phyloP scores from a whole-genome alignment of 2,329 filamentous ascomycete genomes.

The Clonostachys rhizophaga region DNA sequence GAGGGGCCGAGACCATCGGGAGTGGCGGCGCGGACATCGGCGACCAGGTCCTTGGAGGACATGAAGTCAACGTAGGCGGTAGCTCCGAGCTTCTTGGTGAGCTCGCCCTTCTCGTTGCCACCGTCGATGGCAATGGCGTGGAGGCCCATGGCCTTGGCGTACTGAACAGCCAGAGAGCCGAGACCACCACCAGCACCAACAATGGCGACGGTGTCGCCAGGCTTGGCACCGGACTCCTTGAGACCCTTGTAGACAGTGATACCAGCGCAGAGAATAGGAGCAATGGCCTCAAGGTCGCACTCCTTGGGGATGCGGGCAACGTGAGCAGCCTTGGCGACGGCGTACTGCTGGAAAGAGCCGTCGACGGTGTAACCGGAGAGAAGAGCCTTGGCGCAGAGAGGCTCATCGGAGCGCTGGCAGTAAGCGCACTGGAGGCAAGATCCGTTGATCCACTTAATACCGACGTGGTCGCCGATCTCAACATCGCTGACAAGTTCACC shows the following conservation, averaged over 20 bases:
- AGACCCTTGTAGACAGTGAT: slow-evolving; percentile 90
- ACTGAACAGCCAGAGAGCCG: slow-evolving; percentile 75
- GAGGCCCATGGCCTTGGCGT: slow-evolving; percentile 87
- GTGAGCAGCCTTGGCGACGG: slow-evolving; percentile 80
- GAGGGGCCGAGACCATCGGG: slow-evolving; percentile 79
- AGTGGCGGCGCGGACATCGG: slow-evolving; percentile 78
- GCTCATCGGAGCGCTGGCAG: slow-evolving; percentile 78
- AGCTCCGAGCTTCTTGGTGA: slow-evolving; percentile 68
- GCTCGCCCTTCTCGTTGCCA: slow-evolving; percentile 73
- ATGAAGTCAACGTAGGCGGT: slow-evolving; percentile 75
- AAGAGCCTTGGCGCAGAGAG: slow-evolving; percentile 69
- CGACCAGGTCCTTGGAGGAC: slow-evolving; percentile 70
- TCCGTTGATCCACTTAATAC: slow-evolving; percentile 92
- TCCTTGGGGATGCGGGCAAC: slow-evolving; percentile 78
- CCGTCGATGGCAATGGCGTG: slow-evolving; percentile 77
- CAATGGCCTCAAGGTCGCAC: slow-evolving; percentile 68
- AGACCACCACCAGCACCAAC: slow-evolving; percentile 84
- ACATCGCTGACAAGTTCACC: slow-evolving; percentile 75
- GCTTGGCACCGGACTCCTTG: slow-evolving; percentile 72
- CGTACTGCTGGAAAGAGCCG: slow-evolving; percentile 90
- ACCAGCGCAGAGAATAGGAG: slow-evolving; percentile 79
- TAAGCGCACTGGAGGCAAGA: slow-evolving; percentile 79
- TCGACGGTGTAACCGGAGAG: slow-evolving; percentile 92
- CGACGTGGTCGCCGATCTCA: slow-evolving; percentile 77
- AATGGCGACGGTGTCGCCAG: slow-evolving; percentile 77